Evolutionary conservation across 176 grass and related monocot species (phyloP).

Genomic region (Puya raimondii): DNA sequence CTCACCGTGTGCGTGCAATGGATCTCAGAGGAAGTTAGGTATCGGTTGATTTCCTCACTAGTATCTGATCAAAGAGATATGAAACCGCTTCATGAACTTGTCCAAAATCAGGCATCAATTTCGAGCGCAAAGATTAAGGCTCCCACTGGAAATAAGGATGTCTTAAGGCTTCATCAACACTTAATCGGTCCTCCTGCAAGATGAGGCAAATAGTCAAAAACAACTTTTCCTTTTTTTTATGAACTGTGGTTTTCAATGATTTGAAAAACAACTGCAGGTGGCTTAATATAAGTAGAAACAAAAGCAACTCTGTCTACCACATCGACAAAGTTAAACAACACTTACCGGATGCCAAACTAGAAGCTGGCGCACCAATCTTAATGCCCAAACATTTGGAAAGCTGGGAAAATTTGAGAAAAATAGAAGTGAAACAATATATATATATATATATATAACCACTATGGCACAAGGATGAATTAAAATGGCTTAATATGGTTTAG

Average conservation of each 20-base stretch:
- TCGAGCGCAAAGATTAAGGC: not conserved
- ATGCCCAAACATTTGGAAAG: conserved; percentile 73
- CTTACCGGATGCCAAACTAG: conserved; percentile 96
- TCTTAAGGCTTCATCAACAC: conserved; percentile 68
- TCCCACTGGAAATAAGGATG: conserved; percentile 81
- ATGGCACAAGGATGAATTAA: not conserved
- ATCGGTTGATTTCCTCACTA: too few species aligned
- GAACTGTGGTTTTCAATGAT: too few species aligned
- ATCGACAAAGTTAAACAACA: not conserved
- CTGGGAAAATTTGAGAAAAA: conserved; percentile 30
- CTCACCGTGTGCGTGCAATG: too few species aligned
- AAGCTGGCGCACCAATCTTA: conserved; percentile 76
- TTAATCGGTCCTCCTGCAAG: conserved; percentile 73
- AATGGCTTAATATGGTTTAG: conserved; percentile 17
- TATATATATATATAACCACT: conserved; percentile 2
- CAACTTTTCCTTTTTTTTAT: too few species aligned
- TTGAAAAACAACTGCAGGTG: not conserved
- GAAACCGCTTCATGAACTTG: not conserved
- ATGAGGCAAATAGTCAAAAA: not conserved
- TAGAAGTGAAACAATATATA: conserved; percentile 18
- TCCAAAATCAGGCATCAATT: not conserved
- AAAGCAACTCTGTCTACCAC: not conserved
- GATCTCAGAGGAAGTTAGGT: too few species aligned
- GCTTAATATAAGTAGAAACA: not conserved
- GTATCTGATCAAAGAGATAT: too few species aligned